Conservation (phyloP, 305 asterid genomes). For the Petunia hybrid region DNA sequence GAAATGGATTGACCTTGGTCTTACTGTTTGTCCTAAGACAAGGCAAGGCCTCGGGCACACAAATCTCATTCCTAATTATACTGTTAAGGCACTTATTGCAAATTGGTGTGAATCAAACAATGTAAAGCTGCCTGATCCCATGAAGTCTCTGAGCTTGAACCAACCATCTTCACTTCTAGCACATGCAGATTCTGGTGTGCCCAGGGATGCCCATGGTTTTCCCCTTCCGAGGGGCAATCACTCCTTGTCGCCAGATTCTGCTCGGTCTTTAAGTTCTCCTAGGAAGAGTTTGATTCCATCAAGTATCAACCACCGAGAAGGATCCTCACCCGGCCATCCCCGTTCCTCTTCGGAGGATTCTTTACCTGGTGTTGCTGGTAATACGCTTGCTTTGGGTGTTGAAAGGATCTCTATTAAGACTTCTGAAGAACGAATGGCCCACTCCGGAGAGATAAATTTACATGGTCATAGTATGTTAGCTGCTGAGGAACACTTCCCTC, state of each 20-base stretch:
- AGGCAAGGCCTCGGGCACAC: constrained; percentile 65
- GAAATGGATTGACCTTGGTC: constrained; percentile 76
- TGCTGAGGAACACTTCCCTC: constrained; percentile 47
- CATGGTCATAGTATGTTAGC: constrained; percentile 42
- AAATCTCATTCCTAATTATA: constrained; percentile 72
- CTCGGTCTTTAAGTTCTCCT: constrained; percentile 52
- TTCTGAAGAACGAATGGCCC: constrained; percentile 58
- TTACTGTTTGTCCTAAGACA: constrained; percentile 80
- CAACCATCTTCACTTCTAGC: constrained; percentile 63
- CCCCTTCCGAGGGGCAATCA: constrained; percentile 43
- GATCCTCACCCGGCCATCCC: constrained; percentile 53
- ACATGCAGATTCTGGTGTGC: constrained; percentile 53
- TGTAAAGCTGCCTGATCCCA: constrained; percentile 69
- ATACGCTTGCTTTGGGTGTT: constrained; percentile 48
- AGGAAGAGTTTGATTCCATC: constrained; percentile 47
- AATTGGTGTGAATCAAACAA: constrained; percentile 71
- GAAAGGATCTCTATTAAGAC: constrained; percentile 54
- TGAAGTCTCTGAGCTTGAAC: constrained; percentile 53
- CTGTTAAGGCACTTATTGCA: constrained; percentile 78
- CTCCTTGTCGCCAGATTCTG: constrained; percentile 50
- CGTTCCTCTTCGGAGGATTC: constrained; percentile 61
- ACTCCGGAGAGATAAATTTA: constrained; percentile 58
- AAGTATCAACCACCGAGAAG: constrained; percentile 47
- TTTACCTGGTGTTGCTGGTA: constrained; percentile 47
- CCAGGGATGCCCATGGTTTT: constrained; percentile 35